Conservation (phyloP, 164 flowering plant genomes). For the Saururus chinensis region DNA sequence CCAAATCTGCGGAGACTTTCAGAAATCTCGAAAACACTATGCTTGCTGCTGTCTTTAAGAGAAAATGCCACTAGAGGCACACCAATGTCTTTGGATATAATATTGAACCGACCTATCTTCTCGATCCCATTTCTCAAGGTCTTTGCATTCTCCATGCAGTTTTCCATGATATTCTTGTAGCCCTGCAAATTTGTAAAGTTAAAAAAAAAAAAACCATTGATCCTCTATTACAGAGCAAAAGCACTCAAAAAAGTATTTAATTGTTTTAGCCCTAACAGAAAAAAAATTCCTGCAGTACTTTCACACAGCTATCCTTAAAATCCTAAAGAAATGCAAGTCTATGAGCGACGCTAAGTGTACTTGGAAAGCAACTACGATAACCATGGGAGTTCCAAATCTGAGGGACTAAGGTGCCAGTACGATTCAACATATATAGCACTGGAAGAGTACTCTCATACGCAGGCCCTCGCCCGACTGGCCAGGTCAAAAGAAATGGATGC, state of each 20-base stretch:
- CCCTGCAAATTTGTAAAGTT: slow-evolving; percentile 17
- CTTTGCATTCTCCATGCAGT: slow-evolving; percentile 25
- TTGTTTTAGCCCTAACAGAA: neutral
- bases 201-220: neutral
- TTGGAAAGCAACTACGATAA: neutral
- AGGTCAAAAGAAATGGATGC: neutral
- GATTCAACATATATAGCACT: no score
- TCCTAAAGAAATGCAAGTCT: no score
- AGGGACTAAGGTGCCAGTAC: neutral
- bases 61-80: slow-evolving; percentile 34
- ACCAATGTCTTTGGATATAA: slow-evolving; percentile 26
- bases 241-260: neutral
- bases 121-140: slow-evolving; percentile 23
- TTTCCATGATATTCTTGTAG: slow-evolving; percentile 19
- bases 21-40: slow-evolving; percentile 25
- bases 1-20: slow-evolving; percentile 23
- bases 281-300: no score
- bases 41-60: slow-evolving; percentile 20
- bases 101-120: slow-evolving; percentile 26
- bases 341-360: no score
- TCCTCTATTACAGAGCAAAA: neutral
- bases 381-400: neutral
- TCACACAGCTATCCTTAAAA: no score
- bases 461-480: no score
- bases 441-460: no score